Percentiles rank a stretch among this genome's conserved stretches.
These are phyloP conservation scores for Candida insectorum DNA, from an alignment of 805 yeast genomes.

Conservation along the genomic window DNA sequence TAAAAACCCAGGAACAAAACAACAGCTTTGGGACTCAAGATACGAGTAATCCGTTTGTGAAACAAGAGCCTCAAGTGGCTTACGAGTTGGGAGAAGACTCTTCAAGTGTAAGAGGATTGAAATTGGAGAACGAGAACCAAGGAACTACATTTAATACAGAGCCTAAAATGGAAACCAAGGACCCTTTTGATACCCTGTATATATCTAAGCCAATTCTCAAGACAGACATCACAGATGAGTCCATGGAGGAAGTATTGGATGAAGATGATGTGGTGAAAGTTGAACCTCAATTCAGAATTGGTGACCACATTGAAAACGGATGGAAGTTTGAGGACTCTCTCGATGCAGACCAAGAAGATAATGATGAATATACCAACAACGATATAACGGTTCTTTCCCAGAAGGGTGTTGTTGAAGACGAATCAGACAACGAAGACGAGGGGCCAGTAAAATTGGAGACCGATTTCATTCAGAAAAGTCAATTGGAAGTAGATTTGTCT, in stretches of 20 bases:
- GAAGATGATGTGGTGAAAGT: neutral
- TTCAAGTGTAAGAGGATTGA: too few species aligned
- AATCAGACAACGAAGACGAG: slow-evolving; percentile 1
- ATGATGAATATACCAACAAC: slow-evolving; percentile 25
- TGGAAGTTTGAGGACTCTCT: slow-evolving; percentile 38
- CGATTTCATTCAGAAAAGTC: neutral
- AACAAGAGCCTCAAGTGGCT: slow-evolving; percentile 8
- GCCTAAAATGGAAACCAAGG: neutral
- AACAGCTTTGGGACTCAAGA: neutral
- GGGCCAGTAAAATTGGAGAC: neutral
- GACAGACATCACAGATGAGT: neutral
- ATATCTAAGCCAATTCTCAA: slow-evolving; percentile 4
- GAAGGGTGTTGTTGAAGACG: neutral
- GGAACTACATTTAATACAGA: neutral
- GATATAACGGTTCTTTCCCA: slow-evolving; percentile 13
- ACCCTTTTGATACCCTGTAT: too few species aligned
- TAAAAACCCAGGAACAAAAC: slow-evolving; percentile 4
- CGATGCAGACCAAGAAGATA: slow-evolving; percentile 39
- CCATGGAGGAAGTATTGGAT: neutral
- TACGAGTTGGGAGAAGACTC: neutral
- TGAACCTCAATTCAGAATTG: slow-evolving; percentile 11
- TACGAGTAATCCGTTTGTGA: slow-evolving; percentile 4
- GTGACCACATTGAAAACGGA: slow-evolving; percentile 31
- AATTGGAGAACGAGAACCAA: too few species aligned
- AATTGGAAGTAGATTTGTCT: slow-evolving; percentile 13